These are phyloP conservation scores for Pythium aquatile DNA, from an alignment of 352 stramenopile species.

Conservation along the genomic window DNA sequence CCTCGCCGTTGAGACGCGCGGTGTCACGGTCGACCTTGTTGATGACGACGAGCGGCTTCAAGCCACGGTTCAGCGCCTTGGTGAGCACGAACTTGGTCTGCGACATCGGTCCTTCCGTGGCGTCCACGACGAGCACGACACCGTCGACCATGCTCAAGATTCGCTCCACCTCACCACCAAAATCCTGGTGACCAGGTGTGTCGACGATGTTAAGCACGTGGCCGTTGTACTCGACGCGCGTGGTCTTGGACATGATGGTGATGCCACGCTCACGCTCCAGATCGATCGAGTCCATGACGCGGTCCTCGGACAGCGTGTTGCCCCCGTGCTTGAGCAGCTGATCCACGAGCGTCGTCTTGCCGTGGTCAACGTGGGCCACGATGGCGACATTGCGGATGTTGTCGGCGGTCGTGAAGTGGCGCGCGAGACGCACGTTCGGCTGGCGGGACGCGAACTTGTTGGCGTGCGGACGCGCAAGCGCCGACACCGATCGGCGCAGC, in stretches of 20 bases:
- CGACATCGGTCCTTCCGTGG: slow-evolving; percentile 95
- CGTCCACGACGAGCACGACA: slow-evolving; percentile 97
- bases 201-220: slow-evolving; percentile 97
- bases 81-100: slow-evolving; percentile 99
- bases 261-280: slow-evolving; percentile 98
- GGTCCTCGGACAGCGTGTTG: slow-evolving; percentile 81
- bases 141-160: slow-evolving; percentile 98
- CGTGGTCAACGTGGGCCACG: slow-evolving; percentile 97
- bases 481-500: slow-evolving; percentile 53
- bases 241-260: slow-evolving; percentile 99
- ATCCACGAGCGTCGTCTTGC: slow-evolving; percentile 98
- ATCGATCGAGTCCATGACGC: slow-evolving; percentile 98
- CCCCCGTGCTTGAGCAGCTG: slow-evolving; percentile 96
- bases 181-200: slow-evolving; percentile 98
- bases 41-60: slow-evolving; percentile 96
- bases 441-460: slow-evolving; percentile 35
- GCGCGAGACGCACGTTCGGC: slow-evolving; percentile 19
- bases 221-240: slow-evolving; percentile 93
- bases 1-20: slow-evolving; percentile 89
- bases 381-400: slow-evolving; percentile 90
- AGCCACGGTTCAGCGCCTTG: slow-evolving; percentile 91
- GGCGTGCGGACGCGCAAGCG: slow-evolving; percentile 33
- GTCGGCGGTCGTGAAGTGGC: slow-evolving; percentile 46
- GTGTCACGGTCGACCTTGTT: slow-evolving; percentile 98
- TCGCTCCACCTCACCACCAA: slow-evolving; percentile 97